A percentile compares a stretch with the other conserved stretches of the same genome.
Conservation (phyloP, 768 basidiomycete species). For the Sporobolomyces phaffii region DNA sequence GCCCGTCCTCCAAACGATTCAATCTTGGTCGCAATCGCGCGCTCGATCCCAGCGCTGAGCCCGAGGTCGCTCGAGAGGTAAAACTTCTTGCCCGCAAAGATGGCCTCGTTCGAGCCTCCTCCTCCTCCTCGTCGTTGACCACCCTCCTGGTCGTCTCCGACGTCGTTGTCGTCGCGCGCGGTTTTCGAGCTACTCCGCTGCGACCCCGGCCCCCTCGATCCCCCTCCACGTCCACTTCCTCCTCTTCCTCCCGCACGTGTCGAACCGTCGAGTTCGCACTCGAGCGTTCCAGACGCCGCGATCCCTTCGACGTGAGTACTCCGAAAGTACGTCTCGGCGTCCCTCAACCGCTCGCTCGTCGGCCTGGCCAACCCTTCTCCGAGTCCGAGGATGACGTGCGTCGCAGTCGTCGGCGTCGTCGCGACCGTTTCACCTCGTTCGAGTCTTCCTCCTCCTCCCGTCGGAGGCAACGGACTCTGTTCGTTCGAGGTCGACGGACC, state of each 20-base stretch:
- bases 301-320: neutral
- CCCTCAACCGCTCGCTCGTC: neutral
- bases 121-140: neutral
- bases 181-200: neutral
- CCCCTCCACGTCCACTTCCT: neutral
- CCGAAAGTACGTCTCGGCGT: neutral
- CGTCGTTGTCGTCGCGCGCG: neutral
- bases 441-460: neutral
- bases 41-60: slow-evolving; percentile 52
- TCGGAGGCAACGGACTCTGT: neutral
- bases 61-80: slow-evolving; percentile 60
- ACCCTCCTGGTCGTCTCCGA: neutral
- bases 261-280: neutral
- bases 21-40: slow-evolving; percentile 60
- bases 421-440: too few species aligned
- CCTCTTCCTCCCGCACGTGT: neutral
- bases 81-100: slow-evolving; percentile 61
- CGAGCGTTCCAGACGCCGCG: neutral
- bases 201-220: neutral
- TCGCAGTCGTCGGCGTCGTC: neutral
- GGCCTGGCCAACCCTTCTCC: neutral
- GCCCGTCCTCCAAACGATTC: slow-evolving; percentile 55
- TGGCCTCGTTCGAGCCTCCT: slow-evolving; percentile 20
- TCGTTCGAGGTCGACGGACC: neutral
- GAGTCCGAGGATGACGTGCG: neutral